Conservation (phyloP, 495 filamentous ascomycete genomes). For the Podospora conica region DNA sequence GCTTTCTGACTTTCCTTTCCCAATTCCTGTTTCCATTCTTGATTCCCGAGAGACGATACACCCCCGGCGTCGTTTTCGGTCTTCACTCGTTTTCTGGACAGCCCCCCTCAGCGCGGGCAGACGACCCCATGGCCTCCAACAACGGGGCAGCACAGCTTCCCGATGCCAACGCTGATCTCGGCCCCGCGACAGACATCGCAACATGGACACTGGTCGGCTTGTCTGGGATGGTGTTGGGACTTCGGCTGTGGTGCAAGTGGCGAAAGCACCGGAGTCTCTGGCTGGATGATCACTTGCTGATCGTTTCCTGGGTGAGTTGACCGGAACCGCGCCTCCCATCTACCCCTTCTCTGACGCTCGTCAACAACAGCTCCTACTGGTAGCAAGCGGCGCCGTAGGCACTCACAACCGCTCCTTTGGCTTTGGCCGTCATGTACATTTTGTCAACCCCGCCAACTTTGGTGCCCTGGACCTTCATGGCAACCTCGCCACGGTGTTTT, state of each 20-base stretch:
- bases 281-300: conserved; percentile 19
- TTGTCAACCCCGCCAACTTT: conserved; percentile 1
- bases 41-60: neutral
- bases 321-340: neutral
- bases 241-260: conserved; percentile 21
- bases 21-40: neutral
- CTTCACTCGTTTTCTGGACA: no score
- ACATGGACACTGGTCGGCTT: neutral
- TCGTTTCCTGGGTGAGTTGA: conserved; percentile 13
- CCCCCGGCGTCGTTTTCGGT: no score
- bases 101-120: no score
- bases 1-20: neutral
- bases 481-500: conserved; percentile 15
- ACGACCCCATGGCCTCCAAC: neutral
- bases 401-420: conserved; percentile 6
- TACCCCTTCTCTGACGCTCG: neutral
- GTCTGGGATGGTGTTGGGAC: conserved; percentile 9
- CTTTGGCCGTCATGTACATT: conserved; percentile 11
- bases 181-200: neutral
- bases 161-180: neutral
- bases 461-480: conserved; percentile 8
- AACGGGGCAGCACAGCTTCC: neutral
- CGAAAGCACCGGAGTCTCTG: conserved; percentile 14
- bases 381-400: conserved; percentile 7
- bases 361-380: conserved; percentile 1